Evolutionary conservation across 2,329 filamentous ascomycete genomes (phyloP).

Genomic region (Celoporthe dispersa): DNA sequence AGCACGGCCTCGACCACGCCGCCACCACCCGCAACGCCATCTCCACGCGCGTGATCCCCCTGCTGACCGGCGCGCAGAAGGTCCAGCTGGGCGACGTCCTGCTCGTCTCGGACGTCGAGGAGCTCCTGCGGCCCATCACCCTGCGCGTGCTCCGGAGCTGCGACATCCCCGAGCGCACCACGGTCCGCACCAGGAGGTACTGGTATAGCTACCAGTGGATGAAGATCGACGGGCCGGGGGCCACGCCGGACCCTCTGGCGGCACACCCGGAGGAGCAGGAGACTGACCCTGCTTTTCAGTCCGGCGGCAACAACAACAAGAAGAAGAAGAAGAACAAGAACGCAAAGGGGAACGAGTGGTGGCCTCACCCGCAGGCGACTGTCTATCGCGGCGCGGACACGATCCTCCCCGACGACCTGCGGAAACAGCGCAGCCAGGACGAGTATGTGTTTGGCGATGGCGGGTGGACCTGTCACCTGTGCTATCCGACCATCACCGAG

Average conservation of each 20-base stretch:
- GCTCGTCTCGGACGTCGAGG: slow-evolving; percentile 56
- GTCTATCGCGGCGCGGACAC: slow-evolving; percentile 44
- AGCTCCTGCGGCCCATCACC: slow-evolving; percentile 45
- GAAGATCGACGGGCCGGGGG: slow-evolving; percentile 30
- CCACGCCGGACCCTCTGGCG: neutral
- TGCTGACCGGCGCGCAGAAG: slow-evolving; percentile 39
- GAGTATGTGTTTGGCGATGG: slow-evolving; percentile 44
- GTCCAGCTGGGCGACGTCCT: slow-evolving; percentile 45
- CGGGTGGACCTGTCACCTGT: slow-evolving; percentile 52
- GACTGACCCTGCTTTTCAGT: neutral
- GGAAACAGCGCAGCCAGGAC: slow-evolving; percentile 35
- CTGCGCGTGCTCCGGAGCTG: slow-evolving; percentile 43
- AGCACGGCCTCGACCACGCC: slow-evolving; percentile 42
- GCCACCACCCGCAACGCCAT: slow-evolving; percentile 45
- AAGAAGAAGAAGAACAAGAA: neutral
- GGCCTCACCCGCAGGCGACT: slow-evolving; percentile 52
- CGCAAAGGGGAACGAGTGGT: slow-evolving; percentile 37
- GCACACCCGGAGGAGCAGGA: neutral
- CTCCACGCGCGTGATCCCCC: slow-evolving; percentile 44
- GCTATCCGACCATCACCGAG: slow-evolving; percentile 47
- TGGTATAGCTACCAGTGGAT: slow-evolving; percentile 46
- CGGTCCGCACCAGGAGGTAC: slow-evolving; percentile 42
- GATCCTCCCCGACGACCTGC: slow-evolving; percentile 45
- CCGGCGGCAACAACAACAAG: neutral
- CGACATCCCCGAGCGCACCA: slow-evolving; percentile 39